Evolutionary conservation across 1,139 yeast species (phyloP).

Genomic region (Yamadazyma pseudoaaseri): DNA sequence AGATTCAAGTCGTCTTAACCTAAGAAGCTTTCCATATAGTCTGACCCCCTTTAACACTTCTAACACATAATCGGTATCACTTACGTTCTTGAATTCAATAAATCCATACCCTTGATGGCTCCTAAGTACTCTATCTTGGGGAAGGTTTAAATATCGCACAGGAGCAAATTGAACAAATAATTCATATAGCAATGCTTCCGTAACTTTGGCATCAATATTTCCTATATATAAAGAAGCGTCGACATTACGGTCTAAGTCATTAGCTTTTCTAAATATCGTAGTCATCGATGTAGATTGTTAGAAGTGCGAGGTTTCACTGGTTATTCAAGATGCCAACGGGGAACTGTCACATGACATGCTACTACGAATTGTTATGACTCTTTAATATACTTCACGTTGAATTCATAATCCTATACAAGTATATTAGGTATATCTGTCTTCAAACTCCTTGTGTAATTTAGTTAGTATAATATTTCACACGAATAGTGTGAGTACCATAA

Average conservation of each 20-base stretch:
- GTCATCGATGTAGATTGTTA: constrained; percentile 19
- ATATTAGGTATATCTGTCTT: no score
- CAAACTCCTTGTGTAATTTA: no score
- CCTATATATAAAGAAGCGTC: constrained; percentile 81
- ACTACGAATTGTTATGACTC: no score
- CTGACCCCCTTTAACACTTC: constrained; percentile 61
- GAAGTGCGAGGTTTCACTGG: no score
- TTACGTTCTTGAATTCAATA: constrained; percentile 60
- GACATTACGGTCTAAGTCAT: constrained; percentile 52
- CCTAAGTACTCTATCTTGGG: constrained; percentile 71
- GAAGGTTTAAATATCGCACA: constrained; percentile 65
- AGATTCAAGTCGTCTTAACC: constrained; percentile 32
- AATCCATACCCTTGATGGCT: constrained; percentile 89
- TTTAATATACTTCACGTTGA: no score
- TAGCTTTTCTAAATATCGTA: constrained; percentile 30
- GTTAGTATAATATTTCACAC: no score
- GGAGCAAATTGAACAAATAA: constrained; percentile 87
- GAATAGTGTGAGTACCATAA: no score
- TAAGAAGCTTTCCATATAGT: constrained; percentile 62
- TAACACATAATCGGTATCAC: constrained; percentile 72
- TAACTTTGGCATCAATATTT: constrained; percentile 72
- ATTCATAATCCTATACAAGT: no score
- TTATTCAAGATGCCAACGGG: no score
- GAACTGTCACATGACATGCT: no score
- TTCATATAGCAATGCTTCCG: constrained; percentile 71